These are phyloP conservation scores for Camellia oleifera DNA, from an alignment of 179 eudicot genomes.

Conservation along the genomic window DNA sequence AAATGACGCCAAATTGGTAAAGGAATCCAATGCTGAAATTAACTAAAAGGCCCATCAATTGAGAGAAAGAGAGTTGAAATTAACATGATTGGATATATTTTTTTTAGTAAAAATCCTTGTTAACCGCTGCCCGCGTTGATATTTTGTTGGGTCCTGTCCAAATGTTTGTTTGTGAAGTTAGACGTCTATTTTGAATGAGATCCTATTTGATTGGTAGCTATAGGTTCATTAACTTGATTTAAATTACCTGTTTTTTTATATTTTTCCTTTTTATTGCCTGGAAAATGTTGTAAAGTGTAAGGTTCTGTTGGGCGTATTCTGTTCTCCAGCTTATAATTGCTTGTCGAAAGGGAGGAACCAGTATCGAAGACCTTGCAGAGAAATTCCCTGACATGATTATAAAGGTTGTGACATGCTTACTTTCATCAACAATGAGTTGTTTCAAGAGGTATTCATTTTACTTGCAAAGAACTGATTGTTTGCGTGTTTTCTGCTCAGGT, in stretches of 20 bases:
- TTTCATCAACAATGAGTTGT: neutral
- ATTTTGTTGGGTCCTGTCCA: neutral
- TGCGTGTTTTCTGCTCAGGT: slow-evolving; percentile 38
- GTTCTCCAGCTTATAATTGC: slow-evolving; percentile 72
- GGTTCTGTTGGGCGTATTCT: slow-evolving; percentile 5
- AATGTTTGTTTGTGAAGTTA: neutral
- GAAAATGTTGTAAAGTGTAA: neutral
- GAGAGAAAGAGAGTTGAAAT: neutral
- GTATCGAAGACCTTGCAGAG: slow-evolving; percentile 97
- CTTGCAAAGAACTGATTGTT: neutral
- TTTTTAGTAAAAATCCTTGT: neutral
- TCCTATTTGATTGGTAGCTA: neutral
- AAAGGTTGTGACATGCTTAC: slow-evolving; percentile 33
- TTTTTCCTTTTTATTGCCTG: slow-evolving; percentile 6
- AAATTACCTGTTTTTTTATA: neutral
- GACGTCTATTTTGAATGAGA: neutral
- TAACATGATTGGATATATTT: neutral
- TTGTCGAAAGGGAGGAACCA: slow-evolving; percentile 92
- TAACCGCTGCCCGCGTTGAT: neutral
- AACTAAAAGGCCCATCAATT: too few species aligned
- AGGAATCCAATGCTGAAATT: too few species aligned
- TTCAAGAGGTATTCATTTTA: neutral
- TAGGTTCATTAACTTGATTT: neutral
- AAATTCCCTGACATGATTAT: slow-evolving; percentile 95
- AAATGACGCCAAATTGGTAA: neutral